These are phyloP conservation scores for Jacaranda copaia DNA, from an alignment of 257 asterid genomes.

Conservation along the genomic window DNA sequence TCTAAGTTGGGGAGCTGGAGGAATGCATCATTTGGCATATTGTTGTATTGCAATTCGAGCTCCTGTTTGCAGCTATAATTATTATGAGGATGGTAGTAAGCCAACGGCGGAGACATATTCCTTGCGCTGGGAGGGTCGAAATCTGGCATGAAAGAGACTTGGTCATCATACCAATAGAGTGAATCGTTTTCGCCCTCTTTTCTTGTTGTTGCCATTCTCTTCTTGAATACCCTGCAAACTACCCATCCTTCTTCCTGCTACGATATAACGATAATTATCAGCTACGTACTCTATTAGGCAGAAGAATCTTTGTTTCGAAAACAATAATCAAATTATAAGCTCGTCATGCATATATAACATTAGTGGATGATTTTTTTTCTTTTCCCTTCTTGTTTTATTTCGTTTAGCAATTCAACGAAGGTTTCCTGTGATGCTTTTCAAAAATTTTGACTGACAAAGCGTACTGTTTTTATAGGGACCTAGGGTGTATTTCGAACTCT, in stretches of 20 bases:
- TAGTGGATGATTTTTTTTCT: too few relatives aligned
- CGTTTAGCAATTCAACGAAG: too few relatives aligned
- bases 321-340: background rate
- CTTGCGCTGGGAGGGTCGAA: conserved; percentile 46
- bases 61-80: conserved; percentile 53
- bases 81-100: conserved; percentile 38
- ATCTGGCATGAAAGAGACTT: conserved; percentile 62
- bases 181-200: conserved; percentile 56
- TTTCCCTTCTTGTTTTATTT: too few relatives aligned
- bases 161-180: conserved; percentile 64
- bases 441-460: too few relatives aligned
- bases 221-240: conserved; percentile 75
- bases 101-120: conserved; percentile 35
- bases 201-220: conserved; percentile 51
- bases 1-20: conserved; percentile 73
- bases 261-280: background rate
- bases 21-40: conserved; percentile 43
- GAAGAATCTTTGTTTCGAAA: background rate
- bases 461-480: too few relatives aligned
- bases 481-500: too few relatives aligned
- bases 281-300: too few relatives aligned
- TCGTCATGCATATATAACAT: too few relatives aligned
- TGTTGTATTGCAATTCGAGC: conserved; percentile 50
- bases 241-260: conserved; percentile 85
- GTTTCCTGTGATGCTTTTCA: too few relatives aligned